Conservation (phyloP, 1,139 yeast genomes). For the Kodamaea ohmeri region DNA sequence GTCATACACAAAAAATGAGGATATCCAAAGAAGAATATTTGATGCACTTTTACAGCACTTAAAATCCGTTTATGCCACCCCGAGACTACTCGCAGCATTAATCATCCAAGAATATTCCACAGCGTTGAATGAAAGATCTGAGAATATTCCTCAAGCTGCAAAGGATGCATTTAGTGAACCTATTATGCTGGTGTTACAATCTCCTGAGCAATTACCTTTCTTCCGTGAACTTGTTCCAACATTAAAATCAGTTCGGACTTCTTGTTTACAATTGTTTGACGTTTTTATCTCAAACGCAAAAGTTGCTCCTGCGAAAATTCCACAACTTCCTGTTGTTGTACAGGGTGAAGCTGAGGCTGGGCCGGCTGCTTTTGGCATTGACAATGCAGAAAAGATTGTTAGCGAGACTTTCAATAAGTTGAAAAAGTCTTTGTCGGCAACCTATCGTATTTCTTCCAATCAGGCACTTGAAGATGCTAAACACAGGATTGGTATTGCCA, state of each 20-base stretch:
- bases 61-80: conserved; percentile 71
- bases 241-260: conserved; percentile 79
- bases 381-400: conserved; percentile 69
- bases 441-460: conserved; percentile 68
- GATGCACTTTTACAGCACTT: conserved; percentile 42
- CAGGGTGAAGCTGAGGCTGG: conserved; percentile 96
- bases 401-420: conserved; percentile 66
- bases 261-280: conserved; percentile 78
- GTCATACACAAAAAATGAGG: conserved; percentile 49
- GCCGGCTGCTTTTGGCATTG: conserved; percentile 84
- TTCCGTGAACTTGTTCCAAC: conserved; percentile 88
- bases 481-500: conserved; percentile 61
- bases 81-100: conserved; percentile 68
- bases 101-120: conserved; percentile 72
- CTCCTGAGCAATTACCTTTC: conserved; percentile 48
- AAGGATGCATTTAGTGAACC: conserved; percentile 30
- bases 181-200: conserved; percentile 35
- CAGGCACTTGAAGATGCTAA: conserved; percentile 80
- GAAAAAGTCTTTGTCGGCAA: conserved; percentile 61
- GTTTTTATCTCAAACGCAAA: conserved; percentile 77
- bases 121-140: conserved; percentile 22
- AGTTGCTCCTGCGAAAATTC: conserved; percentile 70
- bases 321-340: conserved; percentile 82
- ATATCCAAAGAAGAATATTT: conserved; percentile 35
- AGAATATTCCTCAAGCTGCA: conserved; percentile 18